A percentile compares a stretch with the other conserved stretches of the same genome.
These are phyloP conservation scores for Chenopodium suecicum DNA, from an alignment of 148 eudicot genomes.

Conservation along the genomic window DNA sequence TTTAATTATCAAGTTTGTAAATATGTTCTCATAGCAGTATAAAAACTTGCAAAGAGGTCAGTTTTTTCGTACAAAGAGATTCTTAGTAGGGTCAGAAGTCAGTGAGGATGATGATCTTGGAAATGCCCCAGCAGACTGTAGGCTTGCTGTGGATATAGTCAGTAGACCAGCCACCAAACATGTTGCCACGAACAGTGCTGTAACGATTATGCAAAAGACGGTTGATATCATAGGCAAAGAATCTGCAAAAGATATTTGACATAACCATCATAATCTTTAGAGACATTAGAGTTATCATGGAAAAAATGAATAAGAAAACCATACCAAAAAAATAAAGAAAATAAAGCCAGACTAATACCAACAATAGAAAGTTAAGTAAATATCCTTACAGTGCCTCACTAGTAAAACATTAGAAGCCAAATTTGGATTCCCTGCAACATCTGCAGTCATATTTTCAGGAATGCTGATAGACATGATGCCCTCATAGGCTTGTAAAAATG, in stretches of 20 bases:
- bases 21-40: neutral
- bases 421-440: slow-evolving; percentile 88
- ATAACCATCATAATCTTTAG: slow-evolving; percentile 1
- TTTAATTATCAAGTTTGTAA: neutral
- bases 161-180: slow-evolving; percentile 64
- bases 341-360: neutral
- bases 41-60: slow-evolving; percentile 1
- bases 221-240: slow-evolving; percentile 61
- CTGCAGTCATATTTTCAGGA: slow-evolving; percentile 80
- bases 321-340: neutral
- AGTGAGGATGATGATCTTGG: slow-evolving; percentile 51
- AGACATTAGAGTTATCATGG: neutral
- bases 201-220: slow-evolving; percentile 50
- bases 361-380: slow-evolving; percentile 1
- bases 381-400: slow-evolving; percentile 78
- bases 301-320: neutral
- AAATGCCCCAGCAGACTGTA: slow-evolving; percentile 64
- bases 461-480: slow-evolving; percentile 43
- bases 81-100: slow-evolving; percentile 69
- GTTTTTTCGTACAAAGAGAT: slow-evolving; percentile 63
- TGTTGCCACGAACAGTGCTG: slow-evolving; percentile 66
- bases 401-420: slow-evolving; percentile 70
- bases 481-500: slow-evolving; percentile 41
- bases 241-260: slow-evolving; percentile 45
- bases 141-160: slow-evolving; percentile 72